A percentile compares a stretch with the other conserved stretches of the same genome.
These are phyloP conservation scores for Truncatella angustata DNA, from an alignment of 2,329 filamentous ascomycete species.

Conservation along the genomic window DNA sequence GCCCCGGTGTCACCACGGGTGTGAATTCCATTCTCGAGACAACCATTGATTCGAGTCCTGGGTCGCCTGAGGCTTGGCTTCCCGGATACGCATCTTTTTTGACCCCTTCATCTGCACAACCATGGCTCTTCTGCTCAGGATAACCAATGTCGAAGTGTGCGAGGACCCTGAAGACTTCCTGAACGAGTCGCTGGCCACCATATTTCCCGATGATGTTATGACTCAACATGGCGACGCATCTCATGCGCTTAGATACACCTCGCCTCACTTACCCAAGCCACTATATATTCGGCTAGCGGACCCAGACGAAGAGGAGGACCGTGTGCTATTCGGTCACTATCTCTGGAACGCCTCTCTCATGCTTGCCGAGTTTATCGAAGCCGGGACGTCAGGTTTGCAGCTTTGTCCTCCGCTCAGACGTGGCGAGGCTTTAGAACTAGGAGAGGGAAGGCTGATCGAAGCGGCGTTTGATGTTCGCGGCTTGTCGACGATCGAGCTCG, in stretches of 20 bases:
- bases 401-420: neutral
- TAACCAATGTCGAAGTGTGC: slow-evolving; percentile 36
- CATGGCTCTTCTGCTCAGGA: slow-evolving; percentile 48
- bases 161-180: slow-evolving; percentile 59
- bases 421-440: neutral
- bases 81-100: no score
- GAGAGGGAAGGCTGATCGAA: neutral
- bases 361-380: slow-evolving; percentile 55
- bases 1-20: no score
- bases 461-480: slow-evolving; percentile 46
- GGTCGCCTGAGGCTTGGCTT: no score
- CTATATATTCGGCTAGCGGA: slow-evolving; percentile 45
- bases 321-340: slow-evolving; percentile 67
- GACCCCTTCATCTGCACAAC: neutral
- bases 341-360: slow-evolving; percentile 67
- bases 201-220: slow-evolving; percentile 67
- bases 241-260: slow-evolving; percentile 58
- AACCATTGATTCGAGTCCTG: no score
- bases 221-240: slow-evolving; percentile 65
- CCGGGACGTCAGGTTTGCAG: slow-evolving; percentile 34
- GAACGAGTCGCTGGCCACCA: slow-evolving; percentile 54
- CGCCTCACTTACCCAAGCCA: slow-evolving; percentile 45
- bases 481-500: slow-evolving; percentile 60
- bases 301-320: slow-evolving; percentile 49
- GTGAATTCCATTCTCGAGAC: no score